Evolutionary conservation across 1,139 yeast genomes (phyloP).

Genomic region (Magnusiomyces suaveolens): DNA sequence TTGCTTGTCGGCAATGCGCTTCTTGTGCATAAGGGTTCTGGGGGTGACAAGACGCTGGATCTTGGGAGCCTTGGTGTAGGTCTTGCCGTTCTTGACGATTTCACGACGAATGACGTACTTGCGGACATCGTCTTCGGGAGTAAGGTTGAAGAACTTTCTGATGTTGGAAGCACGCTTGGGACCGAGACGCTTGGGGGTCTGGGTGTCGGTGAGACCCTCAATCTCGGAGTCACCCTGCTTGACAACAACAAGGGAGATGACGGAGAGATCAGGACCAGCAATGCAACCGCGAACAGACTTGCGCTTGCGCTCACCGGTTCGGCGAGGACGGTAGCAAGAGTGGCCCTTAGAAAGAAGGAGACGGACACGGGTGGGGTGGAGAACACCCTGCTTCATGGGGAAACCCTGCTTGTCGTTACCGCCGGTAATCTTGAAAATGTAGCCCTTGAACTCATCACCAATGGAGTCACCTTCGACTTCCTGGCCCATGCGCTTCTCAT

Average conservation of each 20-base stretch:
- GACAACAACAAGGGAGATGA: conserved; percentile 82
- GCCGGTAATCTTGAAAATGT: conserved; percentile 96
- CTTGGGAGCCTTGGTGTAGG: conserved; percentile 99
- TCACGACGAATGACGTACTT: conserved; percentile 98
- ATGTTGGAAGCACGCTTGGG: conserved; percentile 99
- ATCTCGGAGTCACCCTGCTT: conserved; percentile 97
- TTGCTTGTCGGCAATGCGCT: conserved; percentile 91
- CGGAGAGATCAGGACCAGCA: conserved; percentile 95
- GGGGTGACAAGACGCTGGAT: conserved; percentile 99
- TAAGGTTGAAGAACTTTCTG: conserved; percentile 97
- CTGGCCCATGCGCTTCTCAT: conserved; percentile 99
- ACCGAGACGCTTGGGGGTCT: conserved; percentile 97
- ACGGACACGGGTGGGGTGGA: conserved; percentile 99
- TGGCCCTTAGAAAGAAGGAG: conserved; percentile 87
- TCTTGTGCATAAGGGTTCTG: conserved; percentile 98
- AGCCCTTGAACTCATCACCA: conserved; percentile 99
- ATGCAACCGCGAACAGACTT: conserved; percentile 99
- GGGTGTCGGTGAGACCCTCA: conserved; percentile 89
- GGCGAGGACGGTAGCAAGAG: conserved; percentile 99
- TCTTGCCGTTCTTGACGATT: conserved; percentile 94
- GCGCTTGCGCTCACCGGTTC: conserved; percentile 99
- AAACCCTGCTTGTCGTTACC: conserved; percentile 99
- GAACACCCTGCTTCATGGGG: conserved; percentile 99
- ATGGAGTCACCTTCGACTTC: conserved; percentile 98
- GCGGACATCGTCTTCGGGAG: conserved; percentile 94